Evolutionary conservation across 495 filamentous ascomycete species (phyloP), one percentile per base, ranked within the genome.

Genomic region (Ramalina peruviana): DNA sequence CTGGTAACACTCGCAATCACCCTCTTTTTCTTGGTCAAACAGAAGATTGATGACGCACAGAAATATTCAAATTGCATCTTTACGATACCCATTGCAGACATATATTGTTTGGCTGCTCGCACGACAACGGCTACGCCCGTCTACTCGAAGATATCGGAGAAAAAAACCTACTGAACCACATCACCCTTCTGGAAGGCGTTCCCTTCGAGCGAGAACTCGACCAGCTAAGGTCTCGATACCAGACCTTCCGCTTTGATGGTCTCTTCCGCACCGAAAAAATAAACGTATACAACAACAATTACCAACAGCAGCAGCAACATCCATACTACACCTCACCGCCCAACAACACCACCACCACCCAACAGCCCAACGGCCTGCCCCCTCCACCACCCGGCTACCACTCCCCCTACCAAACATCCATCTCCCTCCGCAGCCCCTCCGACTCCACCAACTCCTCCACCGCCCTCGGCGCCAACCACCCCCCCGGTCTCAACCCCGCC

Each of bases 11-110:
- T 25, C 20, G 3, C 38, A 15, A 12, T 27, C 10, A 23, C 19
- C 23, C 7, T 25, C 23, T 25, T 25, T 25, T 25, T 25, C 30
- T 11, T 33, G 5, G 5, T 10, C 30, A 33, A 33, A 33, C 30
- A 10, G 9, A 11, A 33, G 30, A 33, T 39, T 46, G 43, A 19
- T 12, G 27, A 12, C 53, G 25, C 36, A 36, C 65, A 89, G 87
- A 88, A 69, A 78, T 66, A 55, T 86, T 74, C 69, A 79, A 76
- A 75, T 62, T 80, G 23, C 69, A 79, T 62, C 58, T 80, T 43
- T 71, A 78, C 66, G 75, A 89, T 57, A 75, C 71, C 58, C 84
- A 87, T 62, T 93, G 87, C 65, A 83, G 82, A 56, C 85, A 88
- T 52, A 80, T 93, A 39, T 67, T 89, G 43, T 68, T 94, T 40